Percentiles rank a stretch among this genome's conserved stretches.
Evolutionary conservation across 192 early-diverging fungal genomes (phyloP).

Genomic region (Coemansia aciculifera): DNA sequence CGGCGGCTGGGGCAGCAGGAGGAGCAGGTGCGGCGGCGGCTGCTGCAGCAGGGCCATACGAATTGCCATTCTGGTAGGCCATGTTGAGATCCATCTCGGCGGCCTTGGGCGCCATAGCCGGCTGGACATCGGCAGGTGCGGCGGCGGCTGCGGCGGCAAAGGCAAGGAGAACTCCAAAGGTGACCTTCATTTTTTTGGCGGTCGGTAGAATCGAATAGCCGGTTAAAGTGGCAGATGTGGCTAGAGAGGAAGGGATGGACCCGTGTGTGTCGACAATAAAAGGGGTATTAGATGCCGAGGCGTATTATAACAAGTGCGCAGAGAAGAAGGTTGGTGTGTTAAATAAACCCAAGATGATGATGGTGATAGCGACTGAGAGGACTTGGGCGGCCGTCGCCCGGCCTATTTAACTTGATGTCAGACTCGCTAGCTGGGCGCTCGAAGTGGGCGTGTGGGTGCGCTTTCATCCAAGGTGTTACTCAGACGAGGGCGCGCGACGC

Average conservation of each 20-base stretch:
- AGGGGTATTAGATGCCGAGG: conserved; percentile 8
- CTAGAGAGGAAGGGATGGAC: conserved; percentile 1
- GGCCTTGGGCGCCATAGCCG: conserved; percentile 9
- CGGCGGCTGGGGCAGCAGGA: not conserved
- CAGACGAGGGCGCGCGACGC: conserved; percentile 9
- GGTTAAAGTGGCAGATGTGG: not conserved
- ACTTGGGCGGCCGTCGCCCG: not conserved
- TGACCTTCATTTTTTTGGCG: conserved; percentile 46
- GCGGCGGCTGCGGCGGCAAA: conserved; percentile 38
- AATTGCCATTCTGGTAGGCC: conserved; percentile 25
- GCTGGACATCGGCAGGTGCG: conserved; percentile 42
- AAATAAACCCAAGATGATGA: conserved; percentile 13
- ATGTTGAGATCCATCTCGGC: conserved; percentile 15
- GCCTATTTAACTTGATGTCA: conserved; percentile 13
- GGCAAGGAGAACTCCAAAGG: conserved; percentile 43
- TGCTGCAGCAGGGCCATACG: conserved; percentile 13
- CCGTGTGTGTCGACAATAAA: not conserved
- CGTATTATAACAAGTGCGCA: conserved; percentile 18
- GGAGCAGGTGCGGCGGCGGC: too few species aligned
- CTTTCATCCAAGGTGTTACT: conserved; percentile 34
- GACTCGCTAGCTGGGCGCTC: not conserved
- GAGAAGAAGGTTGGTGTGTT: conserved; percentile 5
- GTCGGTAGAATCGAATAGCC: conserved; percentile 13
- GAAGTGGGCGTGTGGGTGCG: conserved; percentile 1
- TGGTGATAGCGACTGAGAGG: conserved; percentile 3